Percentiles rank a stretch among this genome's conserved stretches.
Evolutionary conservation across 495 filamentous ascomycete species (phyloP).

Genomic region (Aspergillus bridgeri): DNA sequence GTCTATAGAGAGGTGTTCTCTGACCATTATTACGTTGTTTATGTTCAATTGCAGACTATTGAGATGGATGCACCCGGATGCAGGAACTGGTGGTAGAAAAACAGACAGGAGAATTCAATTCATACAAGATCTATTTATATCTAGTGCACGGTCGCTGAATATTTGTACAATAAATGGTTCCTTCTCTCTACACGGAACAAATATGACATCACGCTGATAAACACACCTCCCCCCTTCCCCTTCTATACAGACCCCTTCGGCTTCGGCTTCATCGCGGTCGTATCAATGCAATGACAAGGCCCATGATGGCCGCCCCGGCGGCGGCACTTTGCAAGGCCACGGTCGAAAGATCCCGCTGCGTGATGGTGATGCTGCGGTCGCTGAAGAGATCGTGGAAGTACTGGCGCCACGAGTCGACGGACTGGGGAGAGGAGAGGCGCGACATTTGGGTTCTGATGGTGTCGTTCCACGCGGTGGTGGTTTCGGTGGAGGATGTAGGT

Average conservation of each 20-base stretch:
- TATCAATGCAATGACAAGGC: constrained; percentile 56
- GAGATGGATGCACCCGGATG: no score
- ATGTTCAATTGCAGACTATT: no score
- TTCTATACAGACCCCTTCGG: neutral
- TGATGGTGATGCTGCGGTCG: constrained; percentile 61
- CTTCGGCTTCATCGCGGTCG: constrained; percentile 48
- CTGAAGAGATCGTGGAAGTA: constrained; percentile 57
- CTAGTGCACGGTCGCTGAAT: neutral
- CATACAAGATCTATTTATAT: neutral
- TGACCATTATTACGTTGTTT: no score
- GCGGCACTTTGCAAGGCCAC: constrained; percentile 68
- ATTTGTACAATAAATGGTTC: neutral
- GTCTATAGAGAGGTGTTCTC: no score
- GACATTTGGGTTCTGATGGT: constrained; percentile 25
- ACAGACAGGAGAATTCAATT: neutral
- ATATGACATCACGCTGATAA: neutral
- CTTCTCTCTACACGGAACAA: neutral
- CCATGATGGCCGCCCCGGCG: constrained; percentile 64
- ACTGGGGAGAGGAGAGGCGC: constrained; percentile 19
- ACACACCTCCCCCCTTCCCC: neutral
- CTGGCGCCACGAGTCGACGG: constrained; percentile 49
- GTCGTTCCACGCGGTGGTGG: constrained; percentile 10
- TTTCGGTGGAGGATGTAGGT: constrained; percentile 1
- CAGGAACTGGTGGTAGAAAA: neutral
- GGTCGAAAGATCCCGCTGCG: constrained; percentile 71